Conservation (phyloP, 768 basidiomycete species). For the Erythrobasidium yunnanense region DNA sequence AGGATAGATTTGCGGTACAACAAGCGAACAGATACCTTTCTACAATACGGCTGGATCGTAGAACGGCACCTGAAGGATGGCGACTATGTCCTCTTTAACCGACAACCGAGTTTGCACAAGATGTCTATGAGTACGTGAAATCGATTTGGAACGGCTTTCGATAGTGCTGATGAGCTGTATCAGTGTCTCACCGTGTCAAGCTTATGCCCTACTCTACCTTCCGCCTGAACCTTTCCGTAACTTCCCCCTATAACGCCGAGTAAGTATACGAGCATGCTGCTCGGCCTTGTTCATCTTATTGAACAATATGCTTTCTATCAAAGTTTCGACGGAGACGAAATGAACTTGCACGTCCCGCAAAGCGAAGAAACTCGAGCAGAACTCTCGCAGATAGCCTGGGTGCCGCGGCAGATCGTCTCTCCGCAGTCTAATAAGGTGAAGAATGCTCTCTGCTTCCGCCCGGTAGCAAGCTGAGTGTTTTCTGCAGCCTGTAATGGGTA, state of each 20-base stretch:
- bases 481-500: conserved; percentile 67
- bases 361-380: conserved; percentile 97
- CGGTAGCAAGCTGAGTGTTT: neutral
- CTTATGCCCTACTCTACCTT: conserved; percentile 98
- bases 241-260: conserved; percentile 94
- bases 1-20: conserved; percentile 94
- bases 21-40: conserved; percentile 83
- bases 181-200: conserved; percentile 85
- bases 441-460: neutral
- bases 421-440: conserved; percentile 83
- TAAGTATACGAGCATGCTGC: conserved; percentile 2
- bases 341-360: conserved; percentile 99
- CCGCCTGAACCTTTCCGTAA: conserved; percentile 88
- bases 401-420: conserved; percentile 93
- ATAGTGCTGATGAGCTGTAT: neutral
- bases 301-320: neutral
- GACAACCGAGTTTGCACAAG: conserved; percentile 95
- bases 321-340: conserved; percentile 92
- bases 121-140: conserved; percentile 76
- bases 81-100: conserved; percentile 97
- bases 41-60: conserved; percentile 97
- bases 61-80: conserved; percentile 95
- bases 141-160: neutral
- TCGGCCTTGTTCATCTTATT: neutral
- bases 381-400: conserved; percentile 96